These are phyloP conservation scores for Spergularia marina DNA, from an alignment of 148 eudicot species.

Conservation along the genomic window DNA sequence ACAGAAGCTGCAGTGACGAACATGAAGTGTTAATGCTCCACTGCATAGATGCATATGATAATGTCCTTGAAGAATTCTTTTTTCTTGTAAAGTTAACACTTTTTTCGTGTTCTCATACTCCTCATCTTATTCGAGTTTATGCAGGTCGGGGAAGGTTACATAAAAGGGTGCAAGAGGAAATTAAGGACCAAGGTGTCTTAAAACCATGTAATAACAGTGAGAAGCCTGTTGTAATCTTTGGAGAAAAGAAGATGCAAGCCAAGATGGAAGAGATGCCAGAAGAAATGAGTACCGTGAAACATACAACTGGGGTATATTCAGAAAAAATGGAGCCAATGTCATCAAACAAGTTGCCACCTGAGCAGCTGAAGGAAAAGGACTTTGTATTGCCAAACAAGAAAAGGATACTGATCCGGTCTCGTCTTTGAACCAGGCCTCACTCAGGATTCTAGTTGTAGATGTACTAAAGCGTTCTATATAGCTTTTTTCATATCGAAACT, in stretches of 20 bases:
- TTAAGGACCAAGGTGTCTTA: neutral
- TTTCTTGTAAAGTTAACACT: too few relatives aligned
- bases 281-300: constrained; percentile 17
- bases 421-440: constrained; percentile 20
- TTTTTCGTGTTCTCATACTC: neutral
- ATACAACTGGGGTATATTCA: constrained; percentile 1
- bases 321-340: constrained; percentile 16
- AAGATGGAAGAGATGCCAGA: constrained; percentile 21
- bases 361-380: constrained; percentile 13
- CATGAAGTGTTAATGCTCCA: too few relatives aligned
- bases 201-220: constrained; percentile 11
- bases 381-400: constrained; percentile 15
- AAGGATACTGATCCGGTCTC: constrained; percentile 29
- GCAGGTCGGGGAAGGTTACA: constrained; percentile 18
- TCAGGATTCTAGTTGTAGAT: neutral
- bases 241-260: constrained; percentile 8
- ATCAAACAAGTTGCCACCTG: constrained; percentile 13
- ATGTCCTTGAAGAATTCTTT: too few relatives aligned
- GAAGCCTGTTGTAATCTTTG: neutral
- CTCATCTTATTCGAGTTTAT: neutral
- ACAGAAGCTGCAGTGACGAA: too few relatives aligned
- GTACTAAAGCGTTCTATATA: neutral
- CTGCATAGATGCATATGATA: too few relatives aligned
- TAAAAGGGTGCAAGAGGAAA: constrained; percentile 24
- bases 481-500: neutral